Percentiles rank a stretch among this genome's conserved stretches.
These are phyloP conservation scores for Candida maris DNA, from an alignment of 805 yeast genomes.

Conservation along the genomic window DNA sequence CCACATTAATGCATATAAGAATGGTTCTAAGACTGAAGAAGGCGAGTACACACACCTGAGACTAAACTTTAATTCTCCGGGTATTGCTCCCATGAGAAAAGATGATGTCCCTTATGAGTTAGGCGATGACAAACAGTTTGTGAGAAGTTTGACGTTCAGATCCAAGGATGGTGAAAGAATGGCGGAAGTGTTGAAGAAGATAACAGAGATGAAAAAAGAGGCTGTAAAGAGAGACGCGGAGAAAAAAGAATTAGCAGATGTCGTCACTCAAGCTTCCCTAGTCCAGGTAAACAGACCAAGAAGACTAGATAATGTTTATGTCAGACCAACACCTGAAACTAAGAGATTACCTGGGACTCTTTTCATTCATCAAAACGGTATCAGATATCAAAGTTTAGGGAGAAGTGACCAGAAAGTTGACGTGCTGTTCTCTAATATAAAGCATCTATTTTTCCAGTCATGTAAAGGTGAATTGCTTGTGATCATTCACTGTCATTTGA, in stretches of 20 bases:
- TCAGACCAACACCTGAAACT: slow-evolving; percentile 96
- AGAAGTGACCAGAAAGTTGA: slow-evolving; percentile 85
- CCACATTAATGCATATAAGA: slow-evolving; percentile 90
- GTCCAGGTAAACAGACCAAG: slow-evolving; percentile 82
- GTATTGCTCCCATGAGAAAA: slow-evolving; percentile 57
- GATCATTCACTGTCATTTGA: slow-evolving; percentile 86
- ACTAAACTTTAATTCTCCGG: slow-evolving; percentile 91
- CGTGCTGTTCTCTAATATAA: slow-evolving; percentile 82
- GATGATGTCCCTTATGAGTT: slow-evolving; percentile 91
- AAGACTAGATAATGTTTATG: slow-evolving; percentile 81
- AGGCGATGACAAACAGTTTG: slow-evolving; percentile 77
- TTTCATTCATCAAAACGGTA: slow-evolving; percentile 93
- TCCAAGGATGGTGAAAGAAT: slow-evolving; percentile 89
- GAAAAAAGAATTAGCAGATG: slow-evolving; percentile 88
- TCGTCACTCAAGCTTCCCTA: slow-evolving; percentile 85
- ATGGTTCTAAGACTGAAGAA: slow-evolving; percentile 93
- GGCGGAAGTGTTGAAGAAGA: slow-evolving; percentile 83
- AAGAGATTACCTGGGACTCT: slow-evolving; percentile 89
- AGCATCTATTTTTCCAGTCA: slow-evolving; percentile 93
- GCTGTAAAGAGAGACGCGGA: slow-evolving; percentile 88
- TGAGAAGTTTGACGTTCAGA: slow-evolving; percentile 82
- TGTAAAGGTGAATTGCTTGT: slow-evolving; percentile 93
- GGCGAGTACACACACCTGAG: slow-evolving; percentile 91
- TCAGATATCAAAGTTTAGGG: slow-evolving; percentile 84
- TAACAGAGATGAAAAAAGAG: slow-evolving; percentile 88